Evolutionary conservation across 768 basidiomycete species (phyloP), one percentile per base, ranked within the genome.

Genomic region (Agaricus blazei): DNA sequence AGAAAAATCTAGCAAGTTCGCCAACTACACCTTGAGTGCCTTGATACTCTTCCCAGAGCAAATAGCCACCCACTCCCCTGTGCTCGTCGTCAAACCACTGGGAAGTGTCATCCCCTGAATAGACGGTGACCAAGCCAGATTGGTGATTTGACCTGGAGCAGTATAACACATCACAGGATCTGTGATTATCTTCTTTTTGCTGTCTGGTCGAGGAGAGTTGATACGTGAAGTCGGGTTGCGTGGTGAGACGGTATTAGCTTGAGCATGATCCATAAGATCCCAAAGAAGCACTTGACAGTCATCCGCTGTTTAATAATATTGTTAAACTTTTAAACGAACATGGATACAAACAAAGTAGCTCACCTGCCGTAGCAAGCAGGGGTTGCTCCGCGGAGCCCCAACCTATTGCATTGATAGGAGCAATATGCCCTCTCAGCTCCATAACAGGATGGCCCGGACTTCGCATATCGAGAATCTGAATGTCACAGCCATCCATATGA

Each of bases 381-480:
- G 92, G 90, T 27, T 83, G 87, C 23, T 93, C 89, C 2, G 82
- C 82, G 3, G 88, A 81, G 28, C 94, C 89, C 96, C 96, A 98
- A 6, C 89, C 90, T 47, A 98, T 79, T 2, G 88, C 89, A 62
- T 94, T 93, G 45, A 98, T 80, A 55, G 86, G 82, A 28, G 80
- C 83, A 52, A 84, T 81, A 66, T 98, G 96, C 15, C 82, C 93
- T 59, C 83, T 81, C 19, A 98, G 74, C 69, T 98, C 95, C 65
- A 94, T 88, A 15, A 98, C 94, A 0, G 97, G 94, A 58, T 90
- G 86, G 2, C 97, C 97, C 1, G 97, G 97, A 70, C 87, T 90
- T 51, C 97, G 84, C 91, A 98, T 98, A 64, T 99, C 97, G 59
- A 99, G 75, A 27, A 99, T 91, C 67, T 97, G 90, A 3, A 97